A percentile compares a stretch with the other conserved stretches of the same genome.
Evolutionary conservation across 2,329 filamentous ascomycete genomes (phyloP).

Genomic region (Penicillium brasilianum): DNA sequence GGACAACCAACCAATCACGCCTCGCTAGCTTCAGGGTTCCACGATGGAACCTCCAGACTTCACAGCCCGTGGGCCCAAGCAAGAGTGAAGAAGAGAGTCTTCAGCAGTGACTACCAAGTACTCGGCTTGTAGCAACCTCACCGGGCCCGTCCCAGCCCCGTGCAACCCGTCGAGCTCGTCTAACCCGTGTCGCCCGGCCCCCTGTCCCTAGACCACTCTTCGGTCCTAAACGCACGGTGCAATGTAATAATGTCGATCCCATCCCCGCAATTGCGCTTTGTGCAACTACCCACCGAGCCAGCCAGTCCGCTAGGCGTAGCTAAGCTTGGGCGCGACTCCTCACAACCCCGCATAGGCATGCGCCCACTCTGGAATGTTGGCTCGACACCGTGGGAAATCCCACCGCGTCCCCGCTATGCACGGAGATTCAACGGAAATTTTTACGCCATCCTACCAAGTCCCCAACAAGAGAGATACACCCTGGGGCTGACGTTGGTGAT

Average conservation of each 20-base stretch:
- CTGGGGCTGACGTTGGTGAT: constrained; percentile 3
- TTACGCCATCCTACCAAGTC: constrained; percentile 3
- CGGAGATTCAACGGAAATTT: constrained; percentile 33
- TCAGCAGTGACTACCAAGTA: not conserved
- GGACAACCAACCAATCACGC: constrained; percentile 34
- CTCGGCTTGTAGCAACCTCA: not conserved
- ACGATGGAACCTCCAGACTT: constrained; percentile 3
- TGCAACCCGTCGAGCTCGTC: not conserved
- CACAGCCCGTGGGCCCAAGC: not conserved
- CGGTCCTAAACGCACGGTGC: constrained; percentile 1
- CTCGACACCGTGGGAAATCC: constrained; percentile 2
- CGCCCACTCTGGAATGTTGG: constrained; percentile 15
- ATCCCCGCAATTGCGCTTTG: constrained; percentile 13
- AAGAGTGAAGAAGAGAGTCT: not conserved
- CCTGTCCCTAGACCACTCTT: not conserved
- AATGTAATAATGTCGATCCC: constrained; percentile 11
- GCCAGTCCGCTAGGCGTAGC: not conserved
- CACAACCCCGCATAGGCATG: constrained; percentile 25
- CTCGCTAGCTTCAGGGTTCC: not conserved
- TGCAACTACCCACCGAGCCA: not conserved
- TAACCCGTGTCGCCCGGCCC: constrained; percentile 1
- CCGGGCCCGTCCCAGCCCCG: not conserved
- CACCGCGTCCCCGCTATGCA: constrained; percentile 7
- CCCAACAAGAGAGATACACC: constrained; percentile 2
- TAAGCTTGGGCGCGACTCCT: not conserved